phyloP scores from a whole-genome alignment of 192 early-diverging fungal genomes.

The Rhizophagus prolifer region DNA sequence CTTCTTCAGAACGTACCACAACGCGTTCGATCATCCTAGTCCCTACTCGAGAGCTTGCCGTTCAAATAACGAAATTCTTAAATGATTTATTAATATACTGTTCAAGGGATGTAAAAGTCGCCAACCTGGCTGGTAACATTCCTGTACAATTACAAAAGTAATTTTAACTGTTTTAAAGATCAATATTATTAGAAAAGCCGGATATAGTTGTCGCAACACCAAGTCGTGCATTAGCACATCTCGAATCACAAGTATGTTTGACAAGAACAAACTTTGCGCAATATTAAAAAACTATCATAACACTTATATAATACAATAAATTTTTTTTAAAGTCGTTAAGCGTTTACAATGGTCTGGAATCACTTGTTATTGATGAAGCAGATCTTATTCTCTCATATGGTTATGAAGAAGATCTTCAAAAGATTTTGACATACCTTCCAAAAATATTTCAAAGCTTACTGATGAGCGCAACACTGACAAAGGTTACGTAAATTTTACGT shows the following conservation, averaged over 20 bases:
- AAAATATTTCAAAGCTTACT: slow-evolving; percentile 90
- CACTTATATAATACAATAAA: neutral
- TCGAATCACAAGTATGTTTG: slow-evolving; percentile 56
- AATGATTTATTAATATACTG: slow-evolving; percentile 75
- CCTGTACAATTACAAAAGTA: slow-evolving; percentile 57
- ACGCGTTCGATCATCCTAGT: slow-evolving; percentile 78
- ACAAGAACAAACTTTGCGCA: neutral
- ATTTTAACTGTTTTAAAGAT: slow-evolving; percentile 47
- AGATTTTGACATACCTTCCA: slow-evolving; percentile 72
- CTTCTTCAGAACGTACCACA: slow-evolving; percentile 37
- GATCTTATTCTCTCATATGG: slow-evolving; percentile 94
- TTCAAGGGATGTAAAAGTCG: slow-evolving; percentile 57
- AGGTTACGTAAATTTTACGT: slow-evolving; percentile 32
- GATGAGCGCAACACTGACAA: slow-evolving; percentile 90
- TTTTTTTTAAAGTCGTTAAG: slow-evolving; percentile 39
- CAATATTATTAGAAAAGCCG: slow-evolving; percentile 77
- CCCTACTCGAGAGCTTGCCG: slow-evolving; percentile 93
- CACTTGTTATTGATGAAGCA: slow-evolving; percentile 94
- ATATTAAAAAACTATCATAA: neutral
- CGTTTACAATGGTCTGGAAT: slow-evolving; percentile 63
- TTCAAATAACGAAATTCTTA: slow-evolving; percentile 81
- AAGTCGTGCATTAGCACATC: slow-evolving; percentile 72
- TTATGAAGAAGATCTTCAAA: slow-evolving; percentile 84
- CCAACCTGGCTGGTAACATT: slow-evolving; percentile 66
- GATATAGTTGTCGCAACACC: slow-evolving; percentile 92